A percentile compares a stretch with the other conserved stretches of the same genome.
These are phyloP conservation scores for Chamaecrista fasciculata DNA, from an alignment of 306 rosid genomes.

Conservation along the genomic window DNA sequence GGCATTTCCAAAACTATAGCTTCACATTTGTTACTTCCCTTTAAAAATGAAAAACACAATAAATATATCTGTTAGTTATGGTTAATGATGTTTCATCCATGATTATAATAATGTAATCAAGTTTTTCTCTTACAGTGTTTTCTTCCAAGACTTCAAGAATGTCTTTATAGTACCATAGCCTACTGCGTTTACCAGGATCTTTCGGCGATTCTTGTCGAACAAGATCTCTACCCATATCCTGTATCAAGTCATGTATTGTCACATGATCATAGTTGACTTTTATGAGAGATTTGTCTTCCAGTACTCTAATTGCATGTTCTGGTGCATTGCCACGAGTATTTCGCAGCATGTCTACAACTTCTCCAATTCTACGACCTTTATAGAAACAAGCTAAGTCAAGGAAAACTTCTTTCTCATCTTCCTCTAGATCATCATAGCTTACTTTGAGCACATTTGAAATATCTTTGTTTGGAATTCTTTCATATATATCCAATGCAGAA, in stretches of 20 bases:
- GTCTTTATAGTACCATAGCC: background rate
- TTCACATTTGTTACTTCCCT: background rate
- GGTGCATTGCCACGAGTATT: background rate
- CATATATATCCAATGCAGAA: background rate
- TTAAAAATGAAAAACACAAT: background rate
- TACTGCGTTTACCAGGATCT: background rate
- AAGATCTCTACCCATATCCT: background rate
- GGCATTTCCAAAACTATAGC: background rate
- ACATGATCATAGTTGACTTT: background rate
- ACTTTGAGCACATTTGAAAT: background rate
- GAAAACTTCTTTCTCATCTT: background rate
- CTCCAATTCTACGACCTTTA: background rate
- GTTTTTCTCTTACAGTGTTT: background rate
- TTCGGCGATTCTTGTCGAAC: background rate
- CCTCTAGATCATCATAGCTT: background rate
- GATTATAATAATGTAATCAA: too few species aligned
- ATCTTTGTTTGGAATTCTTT: background rate
- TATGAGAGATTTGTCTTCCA: background rate
- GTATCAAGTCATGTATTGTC: background rate
- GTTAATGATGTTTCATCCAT: too few species aligned
- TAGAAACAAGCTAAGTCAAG: conserved; percentile 8
- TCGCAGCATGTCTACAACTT: background rate
- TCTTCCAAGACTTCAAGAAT: background rate
- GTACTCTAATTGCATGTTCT: background rate
- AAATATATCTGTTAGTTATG: too few species aligned